These are phyloP conservation scores for Exsudoporus frostii DNA, from an alignment of 768 basidiomycete genomes.

Conservation along the genomic window DNA sequence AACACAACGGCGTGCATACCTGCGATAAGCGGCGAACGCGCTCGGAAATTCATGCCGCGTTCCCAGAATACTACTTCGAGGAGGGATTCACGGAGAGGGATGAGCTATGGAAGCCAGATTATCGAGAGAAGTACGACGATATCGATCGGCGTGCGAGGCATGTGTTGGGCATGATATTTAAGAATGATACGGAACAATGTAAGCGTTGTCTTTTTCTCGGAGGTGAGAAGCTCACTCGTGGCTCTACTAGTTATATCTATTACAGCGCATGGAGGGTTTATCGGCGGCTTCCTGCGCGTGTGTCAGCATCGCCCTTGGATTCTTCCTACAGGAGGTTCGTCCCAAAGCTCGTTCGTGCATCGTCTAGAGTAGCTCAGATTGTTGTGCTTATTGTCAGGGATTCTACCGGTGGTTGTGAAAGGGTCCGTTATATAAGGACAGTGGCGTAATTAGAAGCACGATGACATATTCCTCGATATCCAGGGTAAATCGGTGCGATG, in stretches of 20 bases:
- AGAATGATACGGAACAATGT: constrained; percentile 43
- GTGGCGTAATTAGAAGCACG: constrained; percentile 1
- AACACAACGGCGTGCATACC: constrained; percentile 63
- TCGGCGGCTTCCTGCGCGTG: constrained; percentile 50
- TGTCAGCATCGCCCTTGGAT: constrained; percentile 42
- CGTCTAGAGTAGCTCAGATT: background rate
- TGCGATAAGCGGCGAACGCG: constrained; percentile 63
- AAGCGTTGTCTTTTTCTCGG: constrained; percentile 16
- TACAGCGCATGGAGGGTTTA: constrained; percentile 63
- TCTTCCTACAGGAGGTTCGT: constrained; percentile 65
- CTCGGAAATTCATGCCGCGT: constrained; percentile 39
- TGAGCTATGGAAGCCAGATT: constrained; percentile 46
- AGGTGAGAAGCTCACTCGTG: background rate
- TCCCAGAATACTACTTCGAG: constrained; percentile 52
- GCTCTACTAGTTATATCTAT: constrained; percentile 54
- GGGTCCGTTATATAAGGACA: background rate
- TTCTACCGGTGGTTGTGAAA: constrained; percentile 28
- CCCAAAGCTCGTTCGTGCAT: too few species aligned
- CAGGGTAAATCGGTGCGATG: background rate
- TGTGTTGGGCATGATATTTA: constrained; percentile 58
- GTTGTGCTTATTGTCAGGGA: constrained; percentile 10
- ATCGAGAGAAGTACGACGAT: constrained; percentile 21
- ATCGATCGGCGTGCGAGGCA: constrained; percentile 45
- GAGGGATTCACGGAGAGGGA: constrained; percentile 59
- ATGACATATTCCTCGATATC: background rate